Evolutionary conservation across 2,329 filamentous ascomycete genomes (phyloP).

Genomic region (Colletotrichum cereale): DNA sequence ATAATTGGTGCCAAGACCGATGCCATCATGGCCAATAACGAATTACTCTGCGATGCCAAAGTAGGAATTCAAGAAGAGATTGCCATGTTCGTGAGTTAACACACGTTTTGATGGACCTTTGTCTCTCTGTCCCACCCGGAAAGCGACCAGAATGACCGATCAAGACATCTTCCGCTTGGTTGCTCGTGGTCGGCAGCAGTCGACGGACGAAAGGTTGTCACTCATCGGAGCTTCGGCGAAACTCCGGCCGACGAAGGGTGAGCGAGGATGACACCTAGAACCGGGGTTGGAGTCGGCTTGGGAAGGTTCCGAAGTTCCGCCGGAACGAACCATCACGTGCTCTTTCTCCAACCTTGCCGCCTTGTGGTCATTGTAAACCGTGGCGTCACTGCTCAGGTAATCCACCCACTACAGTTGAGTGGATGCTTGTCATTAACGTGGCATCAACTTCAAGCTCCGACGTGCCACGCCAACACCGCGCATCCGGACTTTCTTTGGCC

Average conservation of each 20-base stretch:
- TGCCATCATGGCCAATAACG: conserved; percentile 23
- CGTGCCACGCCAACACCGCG: conserved; percentile 27
- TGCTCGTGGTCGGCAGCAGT: neutral
- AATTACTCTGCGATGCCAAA: no score
- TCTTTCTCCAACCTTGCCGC: neutral
- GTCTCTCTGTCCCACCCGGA: neutral
- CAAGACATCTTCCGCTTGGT: neutral
- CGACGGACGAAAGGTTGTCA: neutral
- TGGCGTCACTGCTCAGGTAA: conserved; percentile 40
- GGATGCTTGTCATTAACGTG: conserved; percentile 47
- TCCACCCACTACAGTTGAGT: conserved; percentile 23
- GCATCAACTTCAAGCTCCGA: conserved; percentile 46
- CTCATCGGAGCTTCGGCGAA: neutral
- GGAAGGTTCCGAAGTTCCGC: conserved; percentile 6
- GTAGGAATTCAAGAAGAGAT: neutral
- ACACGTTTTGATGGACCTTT: no score
- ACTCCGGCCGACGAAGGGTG: neutral
- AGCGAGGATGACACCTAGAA: neutral
- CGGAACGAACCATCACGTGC: conserved; percentile 19
- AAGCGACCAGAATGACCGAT: neutral
- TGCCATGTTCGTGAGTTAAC: neutral
- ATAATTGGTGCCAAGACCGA: conserved; percentile 47
- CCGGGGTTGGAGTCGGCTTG: conserved; percentile 4
- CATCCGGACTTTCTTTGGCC: conserved; percentile 29
- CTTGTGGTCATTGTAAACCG: conserved; percentile 3